Percentiles rank a stretch among this genome's conserved stretches.
phyloP scores from a whole-genome alignment of 495 filamentous ascomycete genomes.

The Annulohypoxylon nitens region DNA sequence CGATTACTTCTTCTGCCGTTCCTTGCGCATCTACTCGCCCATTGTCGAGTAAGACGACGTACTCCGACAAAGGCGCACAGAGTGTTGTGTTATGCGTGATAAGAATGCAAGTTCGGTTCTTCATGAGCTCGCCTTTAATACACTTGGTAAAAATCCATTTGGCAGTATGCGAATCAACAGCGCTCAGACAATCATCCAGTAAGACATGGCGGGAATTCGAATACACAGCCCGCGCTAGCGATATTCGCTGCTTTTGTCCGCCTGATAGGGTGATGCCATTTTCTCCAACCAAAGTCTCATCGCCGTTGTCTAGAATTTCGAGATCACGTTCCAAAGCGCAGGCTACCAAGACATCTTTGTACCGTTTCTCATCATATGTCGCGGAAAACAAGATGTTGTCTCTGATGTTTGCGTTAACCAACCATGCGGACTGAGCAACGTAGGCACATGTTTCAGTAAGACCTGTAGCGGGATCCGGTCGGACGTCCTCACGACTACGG shows the following conservation, averaged over 20 bases:
- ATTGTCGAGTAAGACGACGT: constrained; percentile 88
- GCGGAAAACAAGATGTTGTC: constrained; percentile 96
- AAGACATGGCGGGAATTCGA: constrained; percentile 90
- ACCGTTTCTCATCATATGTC: constrained; percentile 83
- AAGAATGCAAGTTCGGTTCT: constrained; percentile 88
- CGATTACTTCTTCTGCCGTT: constrained; percentile 77
- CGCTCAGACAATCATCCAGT: constrained; percentile 95
- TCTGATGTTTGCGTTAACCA: constrained; percentile 95
- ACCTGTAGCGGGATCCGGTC: constrained; percentile 83
- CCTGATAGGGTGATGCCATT: constrained; percentile 98
- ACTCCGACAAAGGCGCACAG: constrained; percentile 80
- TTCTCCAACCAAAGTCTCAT: constrained; percentile 95
- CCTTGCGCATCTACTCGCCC: constrained; percentile 85
- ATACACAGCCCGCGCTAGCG: constrained; percentile 92
- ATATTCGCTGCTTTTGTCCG: constrained; percentile 98
- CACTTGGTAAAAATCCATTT: constrained; percentile 98
- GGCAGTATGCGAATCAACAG: constrained; percentile 98
- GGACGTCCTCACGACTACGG: constrained; percentile 84
- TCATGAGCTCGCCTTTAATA: constrained; percentile 91
- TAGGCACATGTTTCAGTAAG: constrained; percentile 94
- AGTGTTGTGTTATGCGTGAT: constrained; percentile 96
- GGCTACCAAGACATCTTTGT: constrained; percentile 87
- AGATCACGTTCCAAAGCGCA: constrained; percentile 95
- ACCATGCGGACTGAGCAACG: constrained; percentile 97
- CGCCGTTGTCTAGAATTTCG: constrained; percentile 90